These are phyloP conservation scores for Psilocybe mexicana DNA, from an alignment of 1,284 basidiomycete species.

Conservation along the genomic window DNA sequence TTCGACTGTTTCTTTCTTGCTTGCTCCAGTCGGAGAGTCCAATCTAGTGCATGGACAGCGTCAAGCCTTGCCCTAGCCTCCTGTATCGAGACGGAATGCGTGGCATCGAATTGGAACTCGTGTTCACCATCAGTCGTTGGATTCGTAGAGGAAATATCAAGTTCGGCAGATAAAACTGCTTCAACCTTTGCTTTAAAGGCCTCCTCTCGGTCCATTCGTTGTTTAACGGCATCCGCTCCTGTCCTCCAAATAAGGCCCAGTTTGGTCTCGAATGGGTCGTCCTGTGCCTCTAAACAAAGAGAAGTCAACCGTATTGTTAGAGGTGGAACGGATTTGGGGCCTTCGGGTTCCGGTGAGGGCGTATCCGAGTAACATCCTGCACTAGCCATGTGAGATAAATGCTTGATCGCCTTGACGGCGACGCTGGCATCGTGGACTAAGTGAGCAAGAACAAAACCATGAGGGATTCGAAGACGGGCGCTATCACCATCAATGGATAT, in stretches of 20 bases:
- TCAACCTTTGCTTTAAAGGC: slow-evolving; percentile 81
- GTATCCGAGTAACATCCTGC: slow-evolving; percentile 49
- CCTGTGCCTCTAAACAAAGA: slow-evolving; percentile 79
- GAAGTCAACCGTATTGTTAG: slow-evolving; percentile 62
- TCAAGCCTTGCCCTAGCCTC: slow-evolving; percentile 79
- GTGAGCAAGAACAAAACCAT: slow-evolving; percentile 74
- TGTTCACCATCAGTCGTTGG: slow-evolving; percentile 27
- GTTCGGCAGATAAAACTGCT: slow-evolving; percentile 51
- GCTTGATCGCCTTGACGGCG: slow-evolving; percentile 67
- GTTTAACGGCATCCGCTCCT: slow-evolving; percentile 74
- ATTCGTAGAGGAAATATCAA: slow-evolving; percentile 25
- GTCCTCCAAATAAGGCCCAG: slow-evolving; percentile 80
- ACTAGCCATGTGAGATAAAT: slow-evolving; percentile 54
- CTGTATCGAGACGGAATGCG: slow-evolving; percentile 66
- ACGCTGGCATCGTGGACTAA: slow-evolving; percentile 69
- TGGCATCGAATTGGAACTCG: slow-evolving; percentile 59
- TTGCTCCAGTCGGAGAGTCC: slow-evolving; percentile 61
- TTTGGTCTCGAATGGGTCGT: slow-evolving; percentile 85
- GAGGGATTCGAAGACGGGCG: slow-evolving; percentile 77
- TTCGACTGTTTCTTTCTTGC: slow-evolving; percentile 35
- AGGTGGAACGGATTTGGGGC: slow-evolving; percentile 70
- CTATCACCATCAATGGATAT: slow-evolving; percentile 64
- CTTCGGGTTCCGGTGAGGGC: slow-evolving; percentile 63
- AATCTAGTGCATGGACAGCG: slow-evolving; percentile 77
- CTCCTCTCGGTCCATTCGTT: slow-evolving; percentile 77